Conservation (phyloP, 352 stramenopile genomes). For the Phytophthora pinifolia region DNA sequence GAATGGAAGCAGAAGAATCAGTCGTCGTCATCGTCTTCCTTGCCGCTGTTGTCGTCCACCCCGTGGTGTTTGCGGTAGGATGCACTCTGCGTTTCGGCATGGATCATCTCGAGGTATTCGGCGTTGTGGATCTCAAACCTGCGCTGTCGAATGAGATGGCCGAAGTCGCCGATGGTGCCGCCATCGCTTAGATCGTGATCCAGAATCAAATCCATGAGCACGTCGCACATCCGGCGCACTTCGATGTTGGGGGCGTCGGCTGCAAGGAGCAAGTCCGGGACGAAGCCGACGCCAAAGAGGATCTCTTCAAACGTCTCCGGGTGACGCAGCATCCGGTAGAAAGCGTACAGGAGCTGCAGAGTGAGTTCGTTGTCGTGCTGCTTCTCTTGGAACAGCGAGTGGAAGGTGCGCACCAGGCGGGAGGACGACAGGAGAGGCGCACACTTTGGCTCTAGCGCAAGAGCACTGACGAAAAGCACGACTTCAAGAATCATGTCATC, state of each 20-base stretch:
- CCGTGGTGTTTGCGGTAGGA: constrained; percentile 19
- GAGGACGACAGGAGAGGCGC: constrained; percentile 75
- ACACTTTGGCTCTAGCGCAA: constrained; percentile 86
- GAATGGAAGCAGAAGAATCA: constrained; percentile 7
- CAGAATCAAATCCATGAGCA: constrained; percentile 85
- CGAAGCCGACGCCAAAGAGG: constrained; percentile 68
- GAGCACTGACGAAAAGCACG: constrained; percentile 80
- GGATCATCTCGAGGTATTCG: constrained; percentile 86
- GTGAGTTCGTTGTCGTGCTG: constrained; percentile 87
- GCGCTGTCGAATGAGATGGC: constrained; percentile 74
- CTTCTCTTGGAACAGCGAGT: constrained; percentile 85
- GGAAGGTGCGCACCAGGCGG: constrained; percentile 70
- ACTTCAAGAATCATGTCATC: constrained; percentile 93
- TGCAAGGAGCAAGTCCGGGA: constrained; percentile 77
- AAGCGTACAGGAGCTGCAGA: constrained; percentile 77
- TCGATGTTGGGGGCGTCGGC: constrained; percentile 79
- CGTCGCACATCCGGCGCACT: constrained; percentile 84
- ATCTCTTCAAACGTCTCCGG: constrained; percentile 82
- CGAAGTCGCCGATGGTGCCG: constrained; percentile 65
- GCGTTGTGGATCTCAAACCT: constrained; percentile 88
- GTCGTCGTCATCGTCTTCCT: constrained; percentile 31
- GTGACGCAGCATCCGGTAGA: constrained; percentile 77
- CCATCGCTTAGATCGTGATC: constrained; percentile 73
- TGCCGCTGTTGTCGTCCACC: constrained; percentile 35
- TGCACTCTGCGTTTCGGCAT: constrained; percentile 50